Base-by-base conservation (phyloP, 1,139 yeast species). In the Williopsis jadinii region DNA sequence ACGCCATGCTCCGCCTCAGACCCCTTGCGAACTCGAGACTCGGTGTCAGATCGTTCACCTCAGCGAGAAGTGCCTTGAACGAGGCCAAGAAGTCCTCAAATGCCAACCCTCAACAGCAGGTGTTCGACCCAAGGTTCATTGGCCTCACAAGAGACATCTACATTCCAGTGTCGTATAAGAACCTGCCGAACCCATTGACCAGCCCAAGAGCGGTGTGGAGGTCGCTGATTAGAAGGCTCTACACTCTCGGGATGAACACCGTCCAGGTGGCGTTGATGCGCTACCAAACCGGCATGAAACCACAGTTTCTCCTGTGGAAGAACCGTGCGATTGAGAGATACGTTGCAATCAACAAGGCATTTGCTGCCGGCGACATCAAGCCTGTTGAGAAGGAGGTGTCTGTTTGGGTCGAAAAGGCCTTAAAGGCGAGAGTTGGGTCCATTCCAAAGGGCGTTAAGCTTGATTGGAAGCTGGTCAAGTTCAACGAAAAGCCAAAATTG, bases 381-480 rank as follows among this genome's bases (percentile, higher is more conserved):
- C 59, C 67, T 28, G 67, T 73, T 34, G 66, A 66, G 50, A 68
- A 63, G 49, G 63, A 63, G 37, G 70, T 77, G 42, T 72, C 77
- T 37, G 68, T 79, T 24, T 82, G 84, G 73, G 85, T 78, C 3
- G 80, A 73, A 48, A 79, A 73, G 48, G 72, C 85, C 9, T 54
- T 80, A 41, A 63, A 67, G 41, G 63, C 68, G 28, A 70, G 87
- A 51, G 66, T 70, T 38, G 60, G 64, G 19, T 62, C 71, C 28
- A 68, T 87, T 43, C 95, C 96, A 15, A 60, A 65, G 13, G 70
- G 72, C 45, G 68, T 77, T 33, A 71, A 73, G 45, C 67, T 86
- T 47, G 77, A 75, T 41, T 88, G 97, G 97, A 83, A 84, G 53
- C 68, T 88, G 41, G 64, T 80, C 33, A 77, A 80, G 48, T 78